Evolutionary conservation across 164 flowering plant species (phyloP), one percentile per base, ranked within the genome.

Genomic region (Stephania yunnanensis): DNA sequence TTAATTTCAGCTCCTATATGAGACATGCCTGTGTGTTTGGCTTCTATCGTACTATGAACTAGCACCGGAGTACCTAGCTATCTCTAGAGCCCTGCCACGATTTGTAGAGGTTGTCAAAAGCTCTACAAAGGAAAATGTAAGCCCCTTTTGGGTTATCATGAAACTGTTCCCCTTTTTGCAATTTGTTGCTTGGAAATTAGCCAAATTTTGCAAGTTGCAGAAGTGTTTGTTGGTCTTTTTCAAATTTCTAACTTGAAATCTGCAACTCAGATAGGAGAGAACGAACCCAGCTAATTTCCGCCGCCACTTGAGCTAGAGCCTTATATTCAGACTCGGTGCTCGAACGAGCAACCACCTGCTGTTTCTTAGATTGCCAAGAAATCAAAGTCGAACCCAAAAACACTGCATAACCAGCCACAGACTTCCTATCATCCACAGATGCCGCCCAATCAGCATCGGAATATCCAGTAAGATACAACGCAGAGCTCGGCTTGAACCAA

Each of bases 1-100:
- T 36, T 36, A 36, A 36, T 36, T 25, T 73, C 95, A 96, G 99
- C 93, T 96, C 74, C 97, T 96, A 9, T 96, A 96, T 77, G 99
- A 96, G 84, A 89, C 97, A 64, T 96, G 98, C 78, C 97, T 96
- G 46, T 94, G 99, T 73, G 78, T 95, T 46, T 96, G 99, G 99
- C 95, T 96, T 46, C 82, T 96, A 80, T 96, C 99, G 20, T 96
- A 82, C 81, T 90, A 87, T 82, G 98, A 96, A 73, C 98, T 97
- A 74, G 99, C 99, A 50, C 75, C 92, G 44, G 95, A 94, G 65
- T 91, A 81, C 81, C 79, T 96, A 84, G 97, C 94, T 61, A 89
- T 97, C 73, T 87, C 99, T 46, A 88, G 93, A 80, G 65, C 88
- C 71, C 80, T 96, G 71, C 97, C 94, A 30, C 90, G 91, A 48